Conservation (phyloP, 2,329 filamentous ascomycete genomes). For the Diaporthe destruens region DNA sequence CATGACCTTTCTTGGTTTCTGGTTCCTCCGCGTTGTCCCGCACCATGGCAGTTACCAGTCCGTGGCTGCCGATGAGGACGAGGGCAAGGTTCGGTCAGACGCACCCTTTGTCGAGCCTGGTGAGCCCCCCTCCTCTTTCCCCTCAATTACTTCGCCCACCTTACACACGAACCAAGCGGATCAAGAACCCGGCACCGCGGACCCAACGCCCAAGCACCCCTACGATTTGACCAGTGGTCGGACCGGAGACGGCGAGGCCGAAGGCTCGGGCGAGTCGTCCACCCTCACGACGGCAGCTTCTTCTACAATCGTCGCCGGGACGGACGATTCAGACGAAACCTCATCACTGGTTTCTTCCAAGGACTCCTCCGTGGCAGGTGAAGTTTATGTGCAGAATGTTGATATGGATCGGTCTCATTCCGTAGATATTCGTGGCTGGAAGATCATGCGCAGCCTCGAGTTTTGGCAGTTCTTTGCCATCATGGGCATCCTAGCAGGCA, state of each 20-base stretch:
- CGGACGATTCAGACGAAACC: slow-evolving; percentile 75
- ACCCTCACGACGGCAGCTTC: slow-evolving; percentile 44
- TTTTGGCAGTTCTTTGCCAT: slow-evolving; percentile 94
- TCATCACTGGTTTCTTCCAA: slow-evolving; percentile 85
- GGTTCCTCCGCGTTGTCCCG: slow-evolving; percentile 84
- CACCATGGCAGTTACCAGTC: slow-evolving; percentile 67
- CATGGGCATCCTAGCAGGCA: slow-evolving; percentile 90
- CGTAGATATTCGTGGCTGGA: slow-evolving; percentile 90
- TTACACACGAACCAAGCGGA: slow-evolving; percentile 45
- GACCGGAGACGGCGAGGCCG: slow-evolving; percentile 20
- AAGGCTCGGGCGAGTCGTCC: slow-evolving; percentile 33
- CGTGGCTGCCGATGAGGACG: slow-evolving; percentile 56
- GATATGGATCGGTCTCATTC: slow-evolving; percentile 81
- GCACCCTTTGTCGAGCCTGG: slow-evolving; percentile 58
- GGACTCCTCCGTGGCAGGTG: slow-evolving; percentile 64
- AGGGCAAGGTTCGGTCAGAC: slow-evolving; percentile 52
- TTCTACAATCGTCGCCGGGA: slow-evolving; percentile 43
- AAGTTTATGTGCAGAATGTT: slow-evolving; percentile 69
- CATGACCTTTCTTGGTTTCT: slow-evolving; percentile 81
- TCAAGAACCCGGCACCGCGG: slow-evolving; percentile 37
- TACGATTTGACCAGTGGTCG: slow-evolving; percentile 41
- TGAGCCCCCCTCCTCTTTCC: slow-evolving; percentile 53
- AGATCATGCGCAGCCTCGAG: slow-evolving; percentile 77
- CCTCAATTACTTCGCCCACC: slow-evolving; percentile 51
- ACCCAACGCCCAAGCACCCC: slow-evolving; percentile 19